Base-by-base conservation (phyloP, 805 yeast species). In the Pichia phayaonensis region DNA sequence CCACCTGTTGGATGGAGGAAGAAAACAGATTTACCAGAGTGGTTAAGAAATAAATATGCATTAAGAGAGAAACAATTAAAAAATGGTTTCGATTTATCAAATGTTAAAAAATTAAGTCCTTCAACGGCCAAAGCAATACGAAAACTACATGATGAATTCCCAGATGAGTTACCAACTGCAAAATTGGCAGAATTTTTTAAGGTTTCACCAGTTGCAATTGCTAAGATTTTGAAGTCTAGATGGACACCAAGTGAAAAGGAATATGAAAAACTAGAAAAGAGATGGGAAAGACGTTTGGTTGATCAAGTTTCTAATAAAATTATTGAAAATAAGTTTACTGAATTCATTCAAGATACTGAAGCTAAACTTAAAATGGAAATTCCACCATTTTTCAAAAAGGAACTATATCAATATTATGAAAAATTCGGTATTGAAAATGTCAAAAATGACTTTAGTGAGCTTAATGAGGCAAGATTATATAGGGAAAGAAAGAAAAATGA, bases 181-280 rank as follows among this genome's bases (percentile, higher is more conserved):
- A 83, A 80, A 42, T 63, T 90, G 7, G 84, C 89, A 0, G 70
- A 75, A 31, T 76, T 75, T 60, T 90, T 84, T 66, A 71, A 76
- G 45, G 74, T 88, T 6, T 84, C 94, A 1, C 92, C 95, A 1
- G 95, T 90, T 57, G 86, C 90, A 0, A 77, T 90, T 2, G 72
- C 96, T 52, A 76, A 96, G 55, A 88, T 90, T 20, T 63, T 90
- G 56, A 82, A 80, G 61, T 82, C 92, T 6, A 79, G 75, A 39
- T 90, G 96, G 95, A 67, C 63, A 18, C 96, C 96, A 0, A 71
- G 65, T 5, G 74, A 69, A 1, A 74, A 72, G n/a, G 86, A 83
- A 52, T 75, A 71, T 40, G 73, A 65, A 6, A 64, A 59, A 27
- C 61, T 75, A 18, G 65, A 71, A 31, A 66, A 67, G 18, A 73